Base-by-base conservation (phyloP, 257 asterid genomes). In the Fraxinus americana region DNA sequence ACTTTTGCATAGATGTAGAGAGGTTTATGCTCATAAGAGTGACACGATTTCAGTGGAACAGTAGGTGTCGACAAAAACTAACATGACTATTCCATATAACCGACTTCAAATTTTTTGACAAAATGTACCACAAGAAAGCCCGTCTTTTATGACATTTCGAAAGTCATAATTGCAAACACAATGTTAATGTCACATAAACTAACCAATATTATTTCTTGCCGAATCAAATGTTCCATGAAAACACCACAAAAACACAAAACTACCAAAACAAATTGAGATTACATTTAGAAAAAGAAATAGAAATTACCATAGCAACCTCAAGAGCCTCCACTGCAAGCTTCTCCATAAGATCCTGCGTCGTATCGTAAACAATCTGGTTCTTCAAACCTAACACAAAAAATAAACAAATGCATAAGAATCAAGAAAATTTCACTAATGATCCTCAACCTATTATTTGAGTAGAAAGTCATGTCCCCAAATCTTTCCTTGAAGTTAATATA, bases 241-340 rank as follows among this genome's bases (percentile, higher is more conserved):
- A 7, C 67, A 52, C 11, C 19, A 19, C 61, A 77, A 36, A 54
- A 54, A 38, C 21, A 77, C 54, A 23, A 65, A 2, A 8, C 23
- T 65, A 66, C 29, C 45, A 34, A n/a, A 75, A 5, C 10, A 32
- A 25, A 25, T 34, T 0, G 21, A 78, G 12, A 35, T 72, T 29
- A 4, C 1, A 76, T 73, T 8, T 14, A 19, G 2, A 66, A 29
- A 45, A 69, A 80, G 34, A 59, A 4, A 19, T 7, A 2, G 23
- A 43, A 84, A 94, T 85, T 75, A 94, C 98, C 99, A 95, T 90
- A 43, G 97, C 96, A 81, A 90, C 92, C 85, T 92, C 86, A 71
- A 86, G 85, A 9, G 97, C 99, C 87, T 91, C 98, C 19, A 89
- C 85, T 0, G 92, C 89, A 72, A 92, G 97, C 88, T 90, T 90